These are phyloP conservation scores for Neopestalotiopsis sp. DNA, from an alignment of 2,329 filamentous ascomycete genomes.

Conservation along the genomic window DNA sequence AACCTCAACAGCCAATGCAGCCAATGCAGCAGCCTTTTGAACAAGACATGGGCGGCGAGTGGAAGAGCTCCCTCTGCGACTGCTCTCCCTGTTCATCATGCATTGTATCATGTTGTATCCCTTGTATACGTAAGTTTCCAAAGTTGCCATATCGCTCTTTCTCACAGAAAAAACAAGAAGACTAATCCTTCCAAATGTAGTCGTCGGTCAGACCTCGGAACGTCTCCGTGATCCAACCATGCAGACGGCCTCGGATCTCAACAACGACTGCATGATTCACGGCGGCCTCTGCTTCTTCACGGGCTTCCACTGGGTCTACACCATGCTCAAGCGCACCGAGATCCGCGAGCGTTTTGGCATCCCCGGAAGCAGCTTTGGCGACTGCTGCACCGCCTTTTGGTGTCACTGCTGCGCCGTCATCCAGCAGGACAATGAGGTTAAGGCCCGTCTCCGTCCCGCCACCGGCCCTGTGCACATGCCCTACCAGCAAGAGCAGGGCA, in stretches of 20 bases:
- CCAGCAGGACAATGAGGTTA: constrained; percentile 63
- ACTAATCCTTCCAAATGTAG: constrained; percentile 17
- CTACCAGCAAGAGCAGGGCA: constrained; percentile 42
- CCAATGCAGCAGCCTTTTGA: constrained; percentile 9
- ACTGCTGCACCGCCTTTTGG: constrained; percentile 39
- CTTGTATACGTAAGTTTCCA: constrained; percentile 34
- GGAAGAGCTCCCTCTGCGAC: constrained; percentile 34
- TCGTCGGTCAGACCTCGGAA: constrained; percentile 37
- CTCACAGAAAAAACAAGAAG: neutral
- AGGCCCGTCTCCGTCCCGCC: constrained; percentile 31
- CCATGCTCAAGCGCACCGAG: constrained; percentile 47
- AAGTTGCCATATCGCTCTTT: neutral
- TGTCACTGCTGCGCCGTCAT: constrained; percentile 59
- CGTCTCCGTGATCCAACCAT: constrained; percentile 35
- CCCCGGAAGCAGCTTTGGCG: constrained; percentile 44
- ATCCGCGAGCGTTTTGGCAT: constrained; percentile 50
- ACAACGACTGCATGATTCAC: constrained; percentile 36
- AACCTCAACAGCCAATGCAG: constrained; percentile 15
- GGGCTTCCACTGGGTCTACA: constrained; percentile 39
- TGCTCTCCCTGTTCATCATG: constrained; percentile 35
- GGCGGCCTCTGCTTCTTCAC: constrained; percentile 29
- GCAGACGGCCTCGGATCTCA: constrained; percentile 32
- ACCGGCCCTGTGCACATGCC: constrained; percentile 38
- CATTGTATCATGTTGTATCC: constrained; percentile 33
- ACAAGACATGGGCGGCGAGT: constrained; percentile 28